A percentile compares a stretch with the other conserved stretches of the same genome.
These are phyloP conservation scores for Cryptococcus sp. DNA, from an alignment of 1,284 basidiomycete genomes.

Conservation along the genomic window DNA sequence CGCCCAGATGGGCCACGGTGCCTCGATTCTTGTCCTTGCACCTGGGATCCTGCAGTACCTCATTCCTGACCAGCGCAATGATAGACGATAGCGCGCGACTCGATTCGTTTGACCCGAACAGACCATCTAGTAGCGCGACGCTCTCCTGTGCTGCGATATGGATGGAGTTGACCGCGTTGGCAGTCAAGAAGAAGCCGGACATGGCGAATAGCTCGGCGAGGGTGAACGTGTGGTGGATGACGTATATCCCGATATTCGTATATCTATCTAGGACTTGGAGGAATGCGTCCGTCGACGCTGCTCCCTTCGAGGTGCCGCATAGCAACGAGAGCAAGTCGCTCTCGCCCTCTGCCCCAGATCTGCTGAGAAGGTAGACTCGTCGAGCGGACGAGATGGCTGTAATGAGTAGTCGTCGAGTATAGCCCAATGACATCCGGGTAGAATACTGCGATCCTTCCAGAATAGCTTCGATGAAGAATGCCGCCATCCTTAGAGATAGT, in stretches of 20 bases:
- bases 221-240: slow-evolving; percentile 58
- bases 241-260: slow-evolving; percentile 59
- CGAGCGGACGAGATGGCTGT: slow-evolving; percentile 52
- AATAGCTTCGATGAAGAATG: slow-evolving; percentile 54
- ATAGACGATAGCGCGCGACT: slow-evolving; percentile 56
- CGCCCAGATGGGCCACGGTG: slow-evolving; percentile 45
- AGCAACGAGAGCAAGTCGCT: slow-evolving; percentile 19
- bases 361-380: slow-evolving; percentile 45
- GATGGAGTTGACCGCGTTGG: slow-evolving; percentile 46
- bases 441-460: slow-evolving; percentile 47
- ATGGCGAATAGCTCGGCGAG: slow-evolving; percentile 59
- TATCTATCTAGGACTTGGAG: slow-evolving; percentile 56
- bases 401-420: slow-evolving; percentile 52
- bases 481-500: slow-evolving; percentile 47
- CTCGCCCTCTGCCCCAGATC: slow-evolving; percentile 13
- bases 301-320: slow-evolving; percentile 7
- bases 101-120: slow-evolving; percentile 59
- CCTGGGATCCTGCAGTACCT: slow-evolving; percentile 52
- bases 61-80: slow-evolving; percentile 56
- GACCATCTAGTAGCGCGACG: slow-evolving; percentile 56
- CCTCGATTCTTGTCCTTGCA: slow-evolving; percentile 41
- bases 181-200: slow-evolving; percentile 56
- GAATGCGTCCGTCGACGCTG: slow-evolving; percentile 39
- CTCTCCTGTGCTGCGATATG: slow-evolving; percentile 56
- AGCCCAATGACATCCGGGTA: slow-evolving; percentile 45